Evolutionary conservation across 441 rosid species (phyloP), one percentile per base, ranked within the genome.

Genomic region (Pelargonium exstipulatum): DNA sequence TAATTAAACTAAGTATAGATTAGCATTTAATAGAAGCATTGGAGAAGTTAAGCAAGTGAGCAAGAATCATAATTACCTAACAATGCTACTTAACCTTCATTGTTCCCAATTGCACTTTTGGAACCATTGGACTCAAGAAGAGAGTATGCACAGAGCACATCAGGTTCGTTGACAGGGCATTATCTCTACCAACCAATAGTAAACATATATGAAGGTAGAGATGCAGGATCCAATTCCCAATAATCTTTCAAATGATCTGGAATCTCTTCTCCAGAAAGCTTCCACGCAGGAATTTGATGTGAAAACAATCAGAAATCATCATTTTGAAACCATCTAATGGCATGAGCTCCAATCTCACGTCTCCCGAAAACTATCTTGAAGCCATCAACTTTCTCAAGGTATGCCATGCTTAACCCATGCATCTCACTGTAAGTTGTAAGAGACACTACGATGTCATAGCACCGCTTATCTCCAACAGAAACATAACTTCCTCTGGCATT

Each of bases 141-240:
- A 24, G 26, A 24, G 10, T 45, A 45, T 45, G 1, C 0, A 45
- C 10, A 9, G 49, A 45, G 13, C 13, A 6, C 10, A 7, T 1
- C 10, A 45, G 49, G 13, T 45, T 45, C 49, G 4, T 45, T 1
- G 62, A 17, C 35, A 71, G 66, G 45, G 37, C 13, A 57, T 76
- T 77, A 72, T 63, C 68, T 42, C 14, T 69, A 43, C 71, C 70
- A 62, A 26, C 66, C 69, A 65, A 60, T 13, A 57, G 69, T 24
- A 22, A 79, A 78, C 76, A 85, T 74, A 79, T 77, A 74, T 14
- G 76, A 74, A 80, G 96, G 89, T 65, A 94, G 85, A 32, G 95
- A 82, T 67, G 86, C 90, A 24, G 87, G 91, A 77, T 94, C 97
- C 42, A 94, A 92, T 76, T 86, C 90, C 98, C 98, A 94, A 67